These are phyloP conservation scores for Bonia amplexicaulis DNA, from an alignment of 176 grass and related monocot species.

Conservation along the genomic window DNA sequence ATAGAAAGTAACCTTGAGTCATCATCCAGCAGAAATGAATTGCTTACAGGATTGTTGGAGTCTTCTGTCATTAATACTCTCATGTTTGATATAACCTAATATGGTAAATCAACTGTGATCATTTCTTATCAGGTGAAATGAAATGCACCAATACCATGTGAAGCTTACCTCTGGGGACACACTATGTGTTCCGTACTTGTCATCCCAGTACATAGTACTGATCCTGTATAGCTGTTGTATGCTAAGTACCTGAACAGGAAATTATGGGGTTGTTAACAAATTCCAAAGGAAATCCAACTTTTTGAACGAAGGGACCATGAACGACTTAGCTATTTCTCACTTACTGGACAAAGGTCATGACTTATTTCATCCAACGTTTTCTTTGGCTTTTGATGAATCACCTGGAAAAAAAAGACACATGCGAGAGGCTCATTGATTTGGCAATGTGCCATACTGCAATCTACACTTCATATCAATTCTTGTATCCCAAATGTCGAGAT, in stretches of 20 bases:
- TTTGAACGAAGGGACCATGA: neutral
- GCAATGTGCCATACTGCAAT: neutral
- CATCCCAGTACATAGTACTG: slow-evolving; percentile 99
- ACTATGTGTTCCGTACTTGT: slow-evolving; percentile 95
- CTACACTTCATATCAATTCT: slow-evolving; percentile 2
- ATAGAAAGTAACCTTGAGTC: slow-evolving; percentile 79
- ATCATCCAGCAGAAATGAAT: slow-evolving; percentile 95
- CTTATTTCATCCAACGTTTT: slow-evolving; percentile 98
- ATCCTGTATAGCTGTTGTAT: slow-evolving; percentile 99
- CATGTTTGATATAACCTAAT: slow-evolving; percentile 97
- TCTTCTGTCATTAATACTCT: slow-evolving; percentile 97
- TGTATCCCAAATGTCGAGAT: slow-evolving; percentile 5
- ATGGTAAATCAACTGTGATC: neutral
- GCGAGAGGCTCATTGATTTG: slow-evolving; percentile 29
- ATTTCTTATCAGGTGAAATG: slow-evolving; percentile 18
- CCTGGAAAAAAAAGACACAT: slow-evolving; percentile 51
- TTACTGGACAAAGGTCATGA: slow-evolving; percentile 96
- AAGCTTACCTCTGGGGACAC: slow-evolving; percentile 85
- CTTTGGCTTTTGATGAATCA: slow-evolving; percentile 99
- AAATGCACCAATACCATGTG: neutral
- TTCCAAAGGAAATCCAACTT: slow-evolving; percentile 14
- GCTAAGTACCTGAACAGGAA: slow-evolving; percentile 71
- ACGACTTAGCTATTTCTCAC: slow-evolving; percentile 16
- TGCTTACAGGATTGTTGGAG: slow-evolving; percentile 93
- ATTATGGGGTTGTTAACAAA: slow-evolving; percentile 17